Percentiles rank a stretch among this genome's conserved stretches.
These are phyloP conservation scores for Pleurotus citrinopileatus DNA, from an alignment of 768 basidiomycete species.

Conservation along the genomic window DNA sequence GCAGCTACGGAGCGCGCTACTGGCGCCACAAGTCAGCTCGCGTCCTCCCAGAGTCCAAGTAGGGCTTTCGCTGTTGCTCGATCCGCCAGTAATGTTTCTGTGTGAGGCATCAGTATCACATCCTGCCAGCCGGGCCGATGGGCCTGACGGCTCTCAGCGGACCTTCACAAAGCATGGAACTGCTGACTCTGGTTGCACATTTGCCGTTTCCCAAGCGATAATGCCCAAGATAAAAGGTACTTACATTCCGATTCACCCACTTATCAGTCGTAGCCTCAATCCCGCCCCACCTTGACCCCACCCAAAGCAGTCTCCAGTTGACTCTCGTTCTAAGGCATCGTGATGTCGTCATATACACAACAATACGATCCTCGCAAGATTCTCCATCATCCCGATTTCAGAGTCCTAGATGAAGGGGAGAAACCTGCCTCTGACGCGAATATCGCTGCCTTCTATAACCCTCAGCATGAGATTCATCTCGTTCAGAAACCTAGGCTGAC, in stretches of 20 bases:
- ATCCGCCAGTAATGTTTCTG: no score
- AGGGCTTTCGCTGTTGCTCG: no score
- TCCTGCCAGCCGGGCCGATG: not conserved
- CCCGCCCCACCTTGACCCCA: not conserved
- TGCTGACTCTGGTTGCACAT: not conserved
- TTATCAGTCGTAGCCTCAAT: not conserved
- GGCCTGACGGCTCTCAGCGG: not conserved
- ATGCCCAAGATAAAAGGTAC: conserved; percentile 6
- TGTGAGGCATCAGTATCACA: no score
- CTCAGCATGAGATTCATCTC: conserved; percentile 59
- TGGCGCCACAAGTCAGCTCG: no score
- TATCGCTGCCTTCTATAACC: conserved; percentile 64
- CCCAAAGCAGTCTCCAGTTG: not conserved
- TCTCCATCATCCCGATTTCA: conserved; percentile 54
- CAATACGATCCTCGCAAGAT: conserved; percentile 55
- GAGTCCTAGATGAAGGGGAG: conserved; percentile 47
- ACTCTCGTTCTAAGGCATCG: not conserved
- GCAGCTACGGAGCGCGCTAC: no score
- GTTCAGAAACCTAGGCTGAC: conserved; percentile 61
- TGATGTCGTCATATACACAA: conserved; percentile 34
- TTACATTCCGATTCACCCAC: not conserved
- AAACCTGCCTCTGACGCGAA: conserved; percentile 40
- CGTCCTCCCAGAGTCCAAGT: no score
- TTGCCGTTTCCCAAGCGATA: conserved; percentile 3
- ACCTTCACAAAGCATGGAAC: no score